Percentiles rank a stretch among this genome's conserved stretches.
Conservation (phyloP, 495 filamentous ascomycete genomes). For the Chaetomium fimeti region DNA sequence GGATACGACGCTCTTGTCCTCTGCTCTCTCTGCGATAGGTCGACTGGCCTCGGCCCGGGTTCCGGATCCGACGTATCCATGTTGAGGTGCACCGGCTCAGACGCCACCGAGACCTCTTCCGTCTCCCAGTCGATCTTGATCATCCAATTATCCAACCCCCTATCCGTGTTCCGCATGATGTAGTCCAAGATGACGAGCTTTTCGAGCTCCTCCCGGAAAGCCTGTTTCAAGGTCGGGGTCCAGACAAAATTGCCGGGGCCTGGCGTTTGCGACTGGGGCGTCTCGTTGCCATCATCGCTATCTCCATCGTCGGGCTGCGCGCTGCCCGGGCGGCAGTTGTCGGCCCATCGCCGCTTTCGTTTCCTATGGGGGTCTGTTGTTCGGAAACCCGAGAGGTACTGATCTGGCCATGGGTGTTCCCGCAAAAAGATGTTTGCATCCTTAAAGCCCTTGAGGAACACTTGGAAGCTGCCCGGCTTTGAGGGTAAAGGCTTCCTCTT, state of each 20-base stretch:
- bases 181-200: constrained; percentile 98
- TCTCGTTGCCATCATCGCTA: constrained; percentile 59
- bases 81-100: constrained; percentile 73
- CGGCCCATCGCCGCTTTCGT: constrained; percentile 71
- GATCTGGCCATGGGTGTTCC: constrained; percentile 98
- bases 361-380: constrained; percentile 69
- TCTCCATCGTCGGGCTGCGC: constrained; percentile 66
- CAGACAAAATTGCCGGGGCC: constrained; percentile 67
- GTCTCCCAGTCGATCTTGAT: constrained; percentile 86
- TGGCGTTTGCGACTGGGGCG: constrained; percentile 36
- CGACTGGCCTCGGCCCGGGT: constrained; percentile 58
- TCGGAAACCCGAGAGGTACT: constrained; percentile 72
- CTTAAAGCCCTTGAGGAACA: constrained; percentile 94
- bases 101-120: constrained; percentile 78
- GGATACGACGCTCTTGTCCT: constrained; percentile 57
- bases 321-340: constrained; percentile 74
- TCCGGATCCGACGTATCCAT: constrained; percentile 49
- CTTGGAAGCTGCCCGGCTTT: constrained; percentile 94
- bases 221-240: constrained; percentile 85
- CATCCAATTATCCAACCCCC: constrained; percentile 99
- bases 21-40: constrained; percentile 48
- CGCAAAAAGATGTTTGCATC: constrained; percentile 94
- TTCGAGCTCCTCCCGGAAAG: constrained; percentile 91
- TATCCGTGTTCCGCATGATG: constrained; percentile 98
- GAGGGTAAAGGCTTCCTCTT: constrained; percentile 84